Percentiles rank a stretch among this genome's conserved stretches.
These are phyloP conservation scores for Tylopilus intermedius DNA, from an alignment of 768 basidiomycete species.

Conservation along the genomic window DNA sequence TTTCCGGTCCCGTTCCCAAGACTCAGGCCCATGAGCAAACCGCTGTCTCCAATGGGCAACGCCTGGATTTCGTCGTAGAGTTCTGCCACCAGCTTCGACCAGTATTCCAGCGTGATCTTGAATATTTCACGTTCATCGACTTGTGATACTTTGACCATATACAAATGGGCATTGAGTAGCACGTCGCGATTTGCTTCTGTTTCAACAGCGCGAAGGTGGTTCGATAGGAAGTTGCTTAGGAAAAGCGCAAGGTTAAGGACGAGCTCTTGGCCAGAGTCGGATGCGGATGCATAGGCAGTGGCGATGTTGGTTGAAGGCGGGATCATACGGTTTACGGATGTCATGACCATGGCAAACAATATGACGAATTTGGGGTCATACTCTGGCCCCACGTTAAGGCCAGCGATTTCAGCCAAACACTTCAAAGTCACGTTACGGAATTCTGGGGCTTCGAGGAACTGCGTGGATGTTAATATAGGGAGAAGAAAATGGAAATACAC, in stretches of 20 bases:
- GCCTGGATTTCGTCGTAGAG: constrained; percentile 96
- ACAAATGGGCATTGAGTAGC: constrained; percentile 91
- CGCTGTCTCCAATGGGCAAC: constrained; percentile 80
- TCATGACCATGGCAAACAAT: constrained; percentile 98
- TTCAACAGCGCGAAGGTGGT: constrained; percentile 92
- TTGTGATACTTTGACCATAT: constrained; percentile 97
- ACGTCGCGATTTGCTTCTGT: constrained; percentile 87
- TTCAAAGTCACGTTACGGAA: constrained; percentile 97
- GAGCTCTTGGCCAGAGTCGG: constrained; percentile 92
- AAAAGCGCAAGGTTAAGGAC: constrained; percentile 97
- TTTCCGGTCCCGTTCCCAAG: constrained; percentile 60
- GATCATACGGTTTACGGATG: constrained; percentile 93
- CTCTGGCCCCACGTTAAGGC: constrained; percentile 89
- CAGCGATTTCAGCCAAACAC: constrained; percentile 95
- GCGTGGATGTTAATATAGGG: constrained; percentile 11
- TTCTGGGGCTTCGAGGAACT: constrained; percentile 96
- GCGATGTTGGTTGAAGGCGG: constrained; percentile 94
- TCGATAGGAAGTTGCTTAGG: constrained; percentile 91
- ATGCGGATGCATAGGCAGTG: constrained; percentile 82
- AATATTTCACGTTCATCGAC: constrained; percentile 99
- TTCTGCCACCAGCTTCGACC: constrained; percentile 92
- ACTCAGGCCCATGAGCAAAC: constrained; percentile 85
- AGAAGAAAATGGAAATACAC: constrained; percentile 29
- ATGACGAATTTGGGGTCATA: constrained; percentile 98
- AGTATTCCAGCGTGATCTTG: constrained; percentile 99